Evolutionary conservation across 768 basidiomycete species (phyloP).

Genomic region (Termitomyces sp.): DNA sequence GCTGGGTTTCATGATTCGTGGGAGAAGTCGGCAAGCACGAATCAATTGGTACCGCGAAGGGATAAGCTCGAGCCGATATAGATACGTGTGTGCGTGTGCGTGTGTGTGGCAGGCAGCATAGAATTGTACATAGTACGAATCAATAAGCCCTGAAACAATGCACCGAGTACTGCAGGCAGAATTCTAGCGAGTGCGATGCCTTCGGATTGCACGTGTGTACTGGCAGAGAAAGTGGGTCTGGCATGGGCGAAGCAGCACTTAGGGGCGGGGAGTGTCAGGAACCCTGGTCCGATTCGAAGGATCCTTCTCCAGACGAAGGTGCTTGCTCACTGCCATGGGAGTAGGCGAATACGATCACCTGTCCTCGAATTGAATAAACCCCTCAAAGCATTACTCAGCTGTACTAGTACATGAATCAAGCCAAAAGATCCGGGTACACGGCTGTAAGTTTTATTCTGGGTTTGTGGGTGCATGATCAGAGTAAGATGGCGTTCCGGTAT

Average conservation of each 20-base stretch:
- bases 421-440: not conserved
- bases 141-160: not conserved
- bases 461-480: not conserved
- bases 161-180: not conserved
- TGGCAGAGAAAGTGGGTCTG: not conserved
- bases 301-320: not conserved
- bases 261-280: not conserved
- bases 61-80: not conserved
- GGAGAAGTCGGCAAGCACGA: not conserved
- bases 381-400: not conserved
- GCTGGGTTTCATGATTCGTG: not conserved
- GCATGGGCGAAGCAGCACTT: not conserved
- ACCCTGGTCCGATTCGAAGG: not conserved
- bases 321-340: not conserved
- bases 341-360: not conserved
- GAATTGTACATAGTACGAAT: not conserved
- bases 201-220: not conserved
- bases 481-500: not conserved
- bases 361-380: not conserved
- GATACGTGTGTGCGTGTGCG: not conserved
- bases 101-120: not conserved
- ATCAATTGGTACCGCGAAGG: not conserved
- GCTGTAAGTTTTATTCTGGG: not conserved
- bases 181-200: not conserved
- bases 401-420: not conserved